These are phyloP conservation scores for Actinomucor elegans DNA, from an alignment of 371 early-diverging fungal genomes.

Conservation along the genomic window DNA sequence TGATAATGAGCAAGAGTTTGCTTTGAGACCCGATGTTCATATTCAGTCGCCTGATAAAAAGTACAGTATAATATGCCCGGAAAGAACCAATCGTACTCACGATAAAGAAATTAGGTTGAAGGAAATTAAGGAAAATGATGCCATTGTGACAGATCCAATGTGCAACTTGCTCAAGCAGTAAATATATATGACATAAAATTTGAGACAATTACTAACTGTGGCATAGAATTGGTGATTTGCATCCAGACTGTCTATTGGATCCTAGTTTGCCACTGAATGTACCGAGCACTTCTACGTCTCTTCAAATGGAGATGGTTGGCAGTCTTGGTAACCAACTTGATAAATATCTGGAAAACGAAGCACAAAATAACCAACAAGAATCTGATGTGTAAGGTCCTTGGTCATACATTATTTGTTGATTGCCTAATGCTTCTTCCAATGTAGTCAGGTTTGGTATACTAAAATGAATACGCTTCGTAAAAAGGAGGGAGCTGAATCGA, in stretches of 20 bases:
- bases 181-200: neutral
- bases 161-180: constrained; percentile 17
- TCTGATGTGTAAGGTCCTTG: constrained; percentile 32
- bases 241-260: constrained; percentile 66
- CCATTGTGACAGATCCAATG: constrained; percentile 25
- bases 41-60: constrained; percentile 1
- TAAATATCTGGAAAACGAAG: constrained; percentile 60
- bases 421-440: no score
- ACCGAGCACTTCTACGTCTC: constrained; percentile 32
- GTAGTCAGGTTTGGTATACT: constrained; percentile 42
- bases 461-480: constrained; percentile 48
- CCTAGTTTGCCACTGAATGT: constrained; percentile 50
- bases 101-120: no score
- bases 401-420: no score
- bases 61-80: no score
- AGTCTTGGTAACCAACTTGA: constrained; percentile 42
- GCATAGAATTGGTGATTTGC: constrained; percentile 53
- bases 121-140: no score
- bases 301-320: constrained; percentile 39
- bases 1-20: neutral
- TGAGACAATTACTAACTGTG: neutral
- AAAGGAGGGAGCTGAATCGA: constrained; percentile 26
- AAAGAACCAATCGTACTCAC: no score
- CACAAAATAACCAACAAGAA: constrained; percentile 32
- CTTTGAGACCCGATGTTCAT: constrained; percentile 1